phyloP scores from a whole-genome alignment of 345 rosid genomes.

The Melastoma malabathricum region DNA sequence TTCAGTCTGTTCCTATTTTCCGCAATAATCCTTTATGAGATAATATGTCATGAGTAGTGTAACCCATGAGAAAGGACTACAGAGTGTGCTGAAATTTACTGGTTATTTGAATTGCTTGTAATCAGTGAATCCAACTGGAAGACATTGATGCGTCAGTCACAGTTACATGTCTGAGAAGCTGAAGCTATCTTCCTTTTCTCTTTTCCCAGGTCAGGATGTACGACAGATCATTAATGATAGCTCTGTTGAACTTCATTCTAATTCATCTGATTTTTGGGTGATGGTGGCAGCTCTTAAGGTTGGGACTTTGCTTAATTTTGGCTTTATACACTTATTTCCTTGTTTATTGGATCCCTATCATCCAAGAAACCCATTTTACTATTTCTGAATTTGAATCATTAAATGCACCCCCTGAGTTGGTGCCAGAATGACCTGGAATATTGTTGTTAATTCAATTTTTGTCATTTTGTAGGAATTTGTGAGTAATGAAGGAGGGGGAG shows the following conservation, averaged over 20 bases:
- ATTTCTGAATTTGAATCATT: not conserved
- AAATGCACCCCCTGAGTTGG: not conserved
- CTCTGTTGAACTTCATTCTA: constrained; percentile 45
- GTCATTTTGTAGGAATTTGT: constrained; percentile 57
- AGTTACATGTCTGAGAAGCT: not conserved
- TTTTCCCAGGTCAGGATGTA: constrained; percentile 47
- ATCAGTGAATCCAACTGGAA: no score
- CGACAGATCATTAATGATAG: constrained; percentile 47
- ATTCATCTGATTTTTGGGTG: constrained; percentile 90
- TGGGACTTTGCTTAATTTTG: constrained; percentile 2
- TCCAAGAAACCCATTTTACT: not conserved
- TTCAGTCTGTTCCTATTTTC: no score
- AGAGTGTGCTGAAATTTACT: no score
- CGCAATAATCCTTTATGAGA: no score
- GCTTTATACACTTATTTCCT: not conserved
- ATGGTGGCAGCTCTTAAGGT: constrained; percentile 97
- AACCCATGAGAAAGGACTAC: no score
- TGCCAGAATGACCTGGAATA: not conserved
- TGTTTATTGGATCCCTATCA: not conserved
- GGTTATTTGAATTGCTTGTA: no score
- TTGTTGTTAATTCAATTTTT: constrained; percentile 2
- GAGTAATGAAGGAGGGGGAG: constrained; percentile 73
- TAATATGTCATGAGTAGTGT: no score
- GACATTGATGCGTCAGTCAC: no score
- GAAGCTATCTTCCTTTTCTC: not conserved